Base-by-base conservation (phyloP, 176 grass and related monocot genomes). In the Oryza meyeriana region DNA sequence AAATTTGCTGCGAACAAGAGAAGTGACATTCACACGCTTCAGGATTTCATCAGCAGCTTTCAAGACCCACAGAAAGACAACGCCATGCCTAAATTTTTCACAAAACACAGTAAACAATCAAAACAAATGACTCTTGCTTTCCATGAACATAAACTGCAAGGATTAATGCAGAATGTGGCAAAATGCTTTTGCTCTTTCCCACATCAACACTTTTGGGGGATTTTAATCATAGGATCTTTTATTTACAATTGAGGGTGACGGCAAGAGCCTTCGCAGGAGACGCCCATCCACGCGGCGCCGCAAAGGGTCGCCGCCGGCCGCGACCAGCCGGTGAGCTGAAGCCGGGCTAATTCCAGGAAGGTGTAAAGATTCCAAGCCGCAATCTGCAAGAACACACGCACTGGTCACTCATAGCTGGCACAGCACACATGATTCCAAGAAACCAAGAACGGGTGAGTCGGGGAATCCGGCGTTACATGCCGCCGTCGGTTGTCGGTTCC, bases 201-300 rank as follows among this genome's bases (percentile, higher is more conserved):
- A 13, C 38, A 71, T 36, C 14, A 28, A 76, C 33, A 39, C 10
- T 26, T 36, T 26, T 12, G 25, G 22, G 81, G 13, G 6, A 38
- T 20, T 58, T 58, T 1, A 58, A 67, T n/a, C 45, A 82, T 18
- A 85, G 13, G 31, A 39, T 71, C 13, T 44, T 4, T 45, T 42
- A 12, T 13, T 83, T 89, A 99, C 96, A 99, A 2, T 2, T 88
- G 6, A 89, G 76, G 74, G 90, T 95, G 72, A 99, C 91, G 57
- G 87, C 82, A 10, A 10, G 96, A 94, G 39, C 91, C 91, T 10
- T 85, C 85, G 57, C 96, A 99, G 66, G 91, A 64, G 80, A 99
- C 66, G 64, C 96, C 96, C 81, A 72, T 88, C 96, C 96, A 99
- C 8, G 93, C 84, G 71, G 84, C 72, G 79, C 93, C 93, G 76